Base-by-base conservation (phyloP, 495 filamentous ascomycete species). In the Filosporella fistucella region DNA sequence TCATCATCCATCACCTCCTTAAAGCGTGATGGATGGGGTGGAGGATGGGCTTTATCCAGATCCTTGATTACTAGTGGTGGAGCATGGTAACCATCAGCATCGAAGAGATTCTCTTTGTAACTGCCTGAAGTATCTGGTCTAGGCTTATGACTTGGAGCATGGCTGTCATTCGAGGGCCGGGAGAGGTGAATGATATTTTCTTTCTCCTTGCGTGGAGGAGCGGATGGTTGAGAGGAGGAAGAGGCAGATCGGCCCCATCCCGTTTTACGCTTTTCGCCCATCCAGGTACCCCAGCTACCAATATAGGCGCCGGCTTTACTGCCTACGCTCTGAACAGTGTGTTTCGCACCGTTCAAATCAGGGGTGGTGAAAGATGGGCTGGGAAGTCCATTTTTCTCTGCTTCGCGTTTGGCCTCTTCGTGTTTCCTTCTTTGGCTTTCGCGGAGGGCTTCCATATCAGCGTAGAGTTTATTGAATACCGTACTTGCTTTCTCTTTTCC, bases 231-330 rank as follows among this genome's bases (percentile, higher is more conserved):
- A 21, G 54, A 46, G 53, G 47, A 42, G 5, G 21, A 11, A 9
- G 51, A 48, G 11, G 49, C 46, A 25, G 52, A 65, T 7, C 70
- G 61, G 37, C 69, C 73, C 71, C 77, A 78, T 7, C 79, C 75
- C 12, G 63, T 64, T 58, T 85, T 88, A 38, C 85, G 73, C 68
- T 94, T 95, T 66, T 98, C 91, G 23, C 80, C 82, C 5, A 91
- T 91, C 93, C 93, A 98, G 2, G 80, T 68, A n/a, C 90, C 84
- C 94, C 94, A 97, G 21, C 89, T 94, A 40, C 84, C 90, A 38
- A 98, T 73, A 57, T 96, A 98, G 4, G 91, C 85, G 14, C 88
- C 78, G 9, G 91, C 91, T 52, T 83, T 84, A 52, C 82, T 76
- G 9, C 84, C 68, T 0, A 86, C 86, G 1, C 81, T 81, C 46